Conservation (phyloP, 305 asterid genomes). For the Fraxinus nigra region DNA sequence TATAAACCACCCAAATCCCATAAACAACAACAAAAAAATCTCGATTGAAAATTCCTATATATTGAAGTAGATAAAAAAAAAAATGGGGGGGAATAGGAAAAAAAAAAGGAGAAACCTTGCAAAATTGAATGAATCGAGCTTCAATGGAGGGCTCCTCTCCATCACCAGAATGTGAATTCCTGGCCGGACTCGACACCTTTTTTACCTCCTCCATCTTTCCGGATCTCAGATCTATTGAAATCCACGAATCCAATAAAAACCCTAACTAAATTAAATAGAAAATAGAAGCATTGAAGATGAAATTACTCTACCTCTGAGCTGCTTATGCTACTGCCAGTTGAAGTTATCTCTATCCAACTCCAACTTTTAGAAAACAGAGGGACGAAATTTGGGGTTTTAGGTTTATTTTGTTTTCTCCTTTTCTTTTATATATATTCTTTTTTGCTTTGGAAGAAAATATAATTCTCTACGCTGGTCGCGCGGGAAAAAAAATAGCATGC, state of each 20-base stretch:
- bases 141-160: constrained; percentile 43
- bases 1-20: background rate
- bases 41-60: background rate
- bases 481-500: constrained; percentile 52
- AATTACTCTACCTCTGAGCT: background rate
- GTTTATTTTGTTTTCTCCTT: constrained; percentile 10
- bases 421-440: constrained; percentile 6
- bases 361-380: background rate
- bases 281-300: background rate
- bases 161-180: constrained; percentile 26
- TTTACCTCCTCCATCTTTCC: constrained; percentile 42
- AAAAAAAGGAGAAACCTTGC: constrained; percentile 55
- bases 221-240: constrained; percentile 9
- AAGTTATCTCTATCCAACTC: background rate
- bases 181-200: constrained; percentile 30
- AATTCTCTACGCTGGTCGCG: constrained; percentile 31
- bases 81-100: background rate
- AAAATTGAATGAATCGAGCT: constrained; percentile 62
- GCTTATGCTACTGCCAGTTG: background rate
- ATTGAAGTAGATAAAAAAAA: background rate
- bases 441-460: constrained; percentile 29
- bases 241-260: constrained; percentile 19
- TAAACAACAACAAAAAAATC: background rate
- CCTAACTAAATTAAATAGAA: constrained; percentile 2
- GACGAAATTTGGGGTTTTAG: constrained; percentile 11